These are phyloP conservation scores for Geoglossum glabrum DNA, from an alignment of 495 filamentous ascomycete genomes.

Conservation along the genomic window DNA sequence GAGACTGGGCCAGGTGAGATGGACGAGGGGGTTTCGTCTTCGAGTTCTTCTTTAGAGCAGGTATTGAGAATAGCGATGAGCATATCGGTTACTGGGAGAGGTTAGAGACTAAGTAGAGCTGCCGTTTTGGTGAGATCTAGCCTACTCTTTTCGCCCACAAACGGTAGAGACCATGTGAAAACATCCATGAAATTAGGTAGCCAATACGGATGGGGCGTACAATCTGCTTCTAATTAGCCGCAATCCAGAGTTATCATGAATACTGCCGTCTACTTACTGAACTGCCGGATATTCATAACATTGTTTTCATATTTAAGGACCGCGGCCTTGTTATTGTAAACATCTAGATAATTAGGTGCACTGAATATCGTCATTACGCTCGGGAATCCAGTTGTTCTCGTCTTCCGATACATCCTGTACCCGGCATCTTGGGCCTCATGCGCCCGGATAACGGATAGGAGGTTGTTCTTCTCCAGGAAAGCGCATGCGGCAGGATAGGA, in stretches of 20 bases:
- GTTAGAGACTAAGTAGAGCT: conserved; percentile 5
- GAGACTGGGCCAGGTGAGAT: conserved; percentile 45
- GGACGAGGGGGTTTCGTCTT: conserved; percentile 49
- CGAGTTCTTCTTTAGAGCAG: conserved; percentile 92
- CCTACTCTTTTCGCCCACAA: conserved; percentile 82
- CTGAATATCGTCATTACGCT: conserved; percentile 99
- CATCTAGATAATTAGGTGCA: conserved; percentile 92
- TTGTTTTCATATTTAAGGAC: conserved; percentile 99
- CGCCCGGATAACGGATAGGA: conserved; percentile 93
- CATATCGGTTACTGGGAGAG: conserved; percentile 63
- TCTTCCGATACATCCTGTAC: conserved; percentile 98
- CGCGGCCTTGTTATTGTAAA: conserved; percentile 99
- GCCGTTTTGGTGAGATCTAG: not conserved
- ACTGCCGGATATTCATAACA: conserved; percentile 99
- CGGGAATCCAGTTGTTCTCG: conserved; percentile 89
- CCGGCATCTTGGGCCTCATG: conserved; percentile 98
- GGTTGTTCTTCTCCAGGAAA: conserved; percentile 96
- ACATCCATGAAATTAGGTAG: conserved; percentile 99
- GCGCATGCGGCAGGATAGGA: conserved; percentile 96
- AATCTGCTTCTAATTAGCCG: conserved; percentile 28
- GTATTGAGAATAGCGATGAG: conserved; percentile 95
- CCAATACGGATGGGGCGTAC: conserved; percentile 98
- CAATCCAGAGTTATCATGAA: not conserved
- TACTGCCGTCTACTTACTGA: conserved; percentile 29
- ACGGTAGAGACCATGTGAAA: conserved; percentile 96